Base-by-base conservation (phyloP, 345 rosid genomes). In the Populus deltoides region DNA sequence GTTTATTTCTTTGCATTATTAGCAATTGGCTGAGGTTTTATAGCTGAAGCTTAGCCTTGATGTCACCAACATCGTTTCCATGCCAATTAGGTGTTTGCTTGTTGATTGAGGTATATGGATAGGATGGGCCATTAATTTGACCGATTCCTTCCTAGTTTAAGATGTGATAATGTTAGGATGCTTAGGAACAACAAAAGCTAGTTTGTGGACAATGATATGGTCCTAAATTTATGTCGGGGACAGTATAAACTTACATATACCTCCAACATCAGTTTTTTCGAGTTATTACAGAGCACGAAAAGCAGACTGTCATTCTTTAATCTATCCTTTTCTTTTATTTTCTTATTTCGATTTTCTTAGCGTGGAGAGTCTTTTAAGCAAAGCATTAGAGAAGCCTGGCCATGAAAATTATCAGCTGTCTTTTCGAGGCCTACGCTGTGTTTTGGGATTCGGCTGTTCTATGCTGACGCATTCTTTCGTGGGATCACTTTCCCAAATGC, bases 181-280 rank as follows among this genome's bases (percentile, higher is more conserved):
- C 81, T 72, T 81, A 7, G 35, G 66, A 63, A 57, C 68, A 76
- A 53, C 82, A 81, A 76, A 81, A 81, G 83, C 49, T 11, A 13
- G 5, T 45, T 13, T 11, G 16, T 45, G 17, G 17, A 45, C 51
- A 45, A 13, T 45, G 51, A 45, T 45, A 45, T 3, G 51, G 51
- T 10, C 51, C 13, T 17, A 12, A 45, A 45, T 45, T 45, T 45
- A 9, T 45, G 3, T 11, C 11, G 16, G 49, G 49, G 49, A 45
- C 16, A 39, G 10, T 39, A 6, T 39, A 39, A 33, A 33, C 35
- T 33, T 33, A 33, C 35, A 33, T 33, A 4, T 39, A 39, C 43
- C 43, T 39, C 43, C 10, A 39, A 11, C 43, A 39, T 39, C 43
- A 39, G 2, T 39, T 39, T 39, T 39, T 39, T 39, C 10, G 0